A percentile compares a stretch with the other conserved stretches of the same genome.
Evolutionary conservation across 768 basidiomycete genomes (phyloP).

Genomic region (Russula emetica): DNA sequence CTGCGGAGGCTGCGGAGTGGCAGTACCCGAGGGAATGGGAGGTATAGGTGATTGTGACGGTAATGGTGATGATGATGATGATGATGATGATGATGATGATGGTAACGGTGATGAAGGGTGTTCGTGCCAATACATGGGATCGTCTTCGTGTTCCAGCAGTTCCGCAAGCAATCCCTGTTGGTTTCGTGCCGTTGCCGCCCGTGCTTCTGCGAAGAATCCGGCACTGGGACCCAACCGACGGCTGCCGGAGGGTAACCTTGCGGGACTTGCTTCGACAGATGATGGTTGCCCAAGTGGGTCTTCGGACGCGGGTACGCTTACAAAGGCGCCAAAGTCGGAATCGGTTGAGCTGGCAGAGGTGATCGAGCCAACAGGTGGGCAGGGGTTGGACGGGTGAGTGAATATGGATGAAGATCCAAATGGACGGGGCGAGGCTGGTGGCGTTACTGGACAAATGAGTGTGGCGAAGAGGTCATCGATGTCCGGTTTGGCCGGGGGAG

Average conservation of each 20-base stretch:
- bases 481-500: slow-evolving; percentile 17
- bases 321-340: slow-evolving; percentile 60
- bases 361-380: slow-evolving; percentile 18
- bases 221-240: not conserved
- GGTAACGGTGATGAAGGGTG: not conserved
- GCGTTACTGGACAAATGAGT: slow-evolving; percentile 36
- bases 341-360: slow-evolving; percentile 18
- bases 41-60: slow-evolving; percentile 6
- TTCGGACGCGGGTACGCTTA: slow-evolving; percentile 50
- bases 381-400: slow-evolving; percentile 5
- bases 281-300: slow-evolving; percentile 42
- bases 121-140: slow-evolving; percentile 53
- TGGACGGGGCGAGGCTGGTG: slow-evolving; percentile 33
- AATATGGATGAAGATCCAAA: slow-evolving; percentile 14
- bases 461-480: slow-evolving; percentile 37
- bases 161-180: slow-evolving; percentile 57
- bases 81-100: not conserved
- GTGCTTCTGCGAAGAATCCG: slow-evolving; percentile 53
- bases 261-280: not conserved
- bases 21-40: slow-evolving; percentile 12
- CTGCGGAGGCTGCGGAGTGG: slow-evolving; percentile 23
- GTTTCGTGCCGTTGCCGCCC: slow-evolving; percentile 48
- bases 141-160: slow-evolving; percentile 60
- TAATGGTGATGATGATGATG: not conserved
- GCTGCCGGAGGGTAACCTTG: not conserved